phyloP scores from a whole-genome alignment of 495 filamentous ascomycete species.

The Corynascus novoguineensis region DNA sequence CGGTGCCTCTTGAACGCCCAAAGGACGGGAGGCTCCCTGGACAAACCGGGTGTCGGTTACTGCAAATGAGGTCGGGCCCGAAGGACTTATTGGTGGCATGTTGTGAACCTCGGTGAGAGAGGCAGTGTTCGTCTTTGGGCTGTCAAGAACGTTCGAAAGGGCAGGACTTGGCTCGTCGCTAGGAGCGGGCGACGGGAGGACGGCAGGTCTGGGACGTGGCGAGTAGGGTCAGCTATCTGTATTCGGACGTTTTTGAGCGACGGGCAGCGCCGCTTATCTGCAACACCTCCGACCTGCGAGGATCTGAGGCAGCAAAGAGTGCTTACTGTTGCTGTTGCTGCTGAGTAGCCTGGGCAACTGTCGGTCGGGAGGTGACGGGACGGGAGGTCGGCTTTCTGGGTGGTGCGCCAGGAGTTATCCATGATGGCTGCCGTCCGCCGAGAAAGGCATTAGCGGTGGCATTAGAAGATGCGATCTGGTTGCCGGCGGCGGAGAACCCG shows the following conservation, averaged over 20 bases:
- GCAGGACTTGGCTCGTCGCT: constrained; percentile 50
- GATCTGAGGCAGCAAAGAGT: not conserved
- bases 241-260: not conserved
- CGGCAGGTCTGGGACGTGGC: constrained; percentile 11
- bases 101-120: constrained; percentile 15
- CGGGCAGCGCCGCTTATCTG: not conserved
- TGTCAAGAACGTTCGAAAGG: constrained; percentile 26
- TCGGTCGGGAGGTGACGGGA: constrained; percentile 10
- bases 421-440: constrained; percentile 58
- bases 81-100: constrained; percentile 6
- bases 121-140: constrained; percentile 21
- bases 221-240: not conserved
- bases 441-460: constrained; percentile 63
- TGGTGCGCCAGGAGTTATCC: constrained; percentile 49
- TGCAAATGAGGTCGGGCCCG: constrained; percentile 4
- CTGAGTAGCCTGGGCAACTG: constrained; percentile 9
- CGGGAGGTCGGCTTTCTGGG: constrained; percentile 34
- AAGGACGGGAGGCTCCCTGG: not conserved
- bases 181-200: constrained; percentile 52
- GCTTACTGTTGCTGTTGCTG: constrained; percentile 14
- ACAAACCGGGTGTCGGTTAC: constrained; percentile 30
- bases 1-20: not conserved
- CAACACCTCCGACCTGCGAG: not conserved
- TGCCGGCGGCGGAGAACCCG: constrained; percentile 7
- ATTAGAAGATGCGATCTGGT: constrained; percentile 59